A percentile compares a stretch with the other conserved stretches of the same genome.
Evolutionary conservation across 306 rosid genomes (phyloP).

Genomic region (Delonix regia): DNA sequence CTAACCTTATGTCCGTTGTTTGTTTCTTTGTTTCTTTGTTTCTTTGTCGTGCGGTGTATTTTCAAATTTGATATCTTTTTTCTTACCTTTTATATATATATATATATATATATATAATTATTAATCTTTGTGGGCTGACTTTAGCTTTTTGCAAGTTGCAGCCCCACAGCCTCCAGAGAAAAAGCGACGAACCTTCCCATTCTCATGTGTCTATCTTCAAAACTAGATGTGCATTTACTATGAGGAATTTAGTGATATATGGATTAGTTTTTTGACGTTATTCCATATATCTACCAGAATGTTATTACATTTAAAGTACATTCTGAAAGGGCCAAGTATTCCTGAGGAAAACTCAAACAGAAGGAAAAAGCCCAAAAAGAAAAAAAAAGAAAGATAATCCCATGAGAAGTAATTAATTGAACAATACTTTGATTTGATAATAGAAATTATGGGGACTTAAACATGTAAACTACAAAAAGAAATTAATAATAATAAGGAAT

Average conservation of each 20-base stretch:
- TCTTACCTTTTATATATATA: not conserved
- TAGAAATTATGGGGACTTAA: not conserved
- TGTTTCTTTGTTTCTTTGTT: too few species aligned
- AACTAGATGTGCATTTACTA: not conserved
- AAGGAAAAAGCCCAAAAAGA: not conserved
- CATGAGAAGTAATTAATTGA: not conserved
- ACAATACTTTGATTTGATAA: not conserved
- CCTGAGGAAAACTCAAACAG: not conserved
- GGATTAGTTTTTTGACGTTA: not conserved
- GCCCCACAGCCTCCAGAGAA: constrained; percentile 20
- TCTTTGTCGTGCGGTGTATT: not conserved
- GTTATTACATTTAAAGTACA: not conserved
- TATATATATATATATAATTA: not conserved
- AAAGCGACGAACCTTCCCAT: not conserved
- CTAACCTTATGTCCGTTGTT: not conserved
- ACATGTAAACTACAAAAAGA: not conserved
- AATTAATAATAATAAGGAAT: not conserved
- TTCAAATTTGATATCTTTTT: not conserved
- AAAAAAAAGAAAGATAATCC: too few species aligned
- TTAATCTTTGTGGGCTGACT: not conserved
- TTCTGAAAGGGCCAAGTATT: not conserved
- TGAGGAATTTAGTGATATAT: not conserved
- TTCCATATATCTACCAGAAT: not conserved
- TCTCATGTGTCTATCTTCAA: not conserved
- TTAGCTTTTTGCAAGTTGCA: not conserved